Evolutionary conservation across 495 filamentous ascomycete species (phyloP), one percentile per base, ranked within the genome.

Genomic region (Pseudotulostoma volvatum): DNA sequence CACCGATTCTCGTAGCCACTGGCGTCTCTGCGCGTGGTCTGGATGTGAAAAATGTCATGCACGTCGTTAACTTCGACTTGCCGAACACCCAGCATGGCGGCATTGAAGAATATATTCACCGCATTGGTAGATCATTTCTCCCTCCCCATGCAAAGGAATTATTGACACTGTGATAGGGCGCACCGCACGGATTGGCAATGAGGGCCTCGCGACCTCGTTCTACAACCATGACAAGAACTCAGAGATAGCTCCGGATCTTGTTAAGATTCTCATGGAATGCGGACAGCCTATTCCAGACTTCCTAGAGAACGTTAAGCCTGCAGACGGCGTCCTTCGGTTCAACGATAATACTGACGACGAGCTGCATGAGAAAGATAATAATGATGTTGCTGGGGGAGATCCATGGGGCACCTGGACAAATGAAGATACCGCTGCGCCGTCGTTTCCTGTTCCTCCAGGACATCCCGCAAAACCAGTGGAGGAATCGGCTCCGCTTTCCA

Each of bases 1-100:
- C 67, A 17, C 87, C 90, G 0, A 76, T 97, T 36, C 59, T 97
- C 39, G 71, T 95, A 40, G 71, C 88, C 3, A 95, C 88, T 36
- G 81, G 79, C 14, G 70, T 97, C 20, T 70, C 79, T 38, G 79
- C 86, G 44, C 84, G 90, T 48, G 90, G 90, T n/a, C 71, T 94
- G 13, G 90, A 97, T 48, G 77, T 95, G 16, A 71, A 69, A 36
- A 81, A 87, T 39, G 75, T 94, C 3, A 74, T 78, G 68, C 83
- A 93, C 46, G 79, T 97, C 41, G 77, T 97, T 66, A 96, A 97
- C 57, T 95, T 74, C 46, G 85, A 94, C 35, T 65, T 96, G 2
- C 90, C 88, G 0, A 66, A 59, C 15, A 46, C 55, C 3, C 50
- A 63, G 1, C 63, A 84, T 45, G 86, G 84, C n/a, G 90, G 88